phyloP scores from a whole-genome alignment of 805 yeast species.

The Zygoascus bituminiphila region DNA sequence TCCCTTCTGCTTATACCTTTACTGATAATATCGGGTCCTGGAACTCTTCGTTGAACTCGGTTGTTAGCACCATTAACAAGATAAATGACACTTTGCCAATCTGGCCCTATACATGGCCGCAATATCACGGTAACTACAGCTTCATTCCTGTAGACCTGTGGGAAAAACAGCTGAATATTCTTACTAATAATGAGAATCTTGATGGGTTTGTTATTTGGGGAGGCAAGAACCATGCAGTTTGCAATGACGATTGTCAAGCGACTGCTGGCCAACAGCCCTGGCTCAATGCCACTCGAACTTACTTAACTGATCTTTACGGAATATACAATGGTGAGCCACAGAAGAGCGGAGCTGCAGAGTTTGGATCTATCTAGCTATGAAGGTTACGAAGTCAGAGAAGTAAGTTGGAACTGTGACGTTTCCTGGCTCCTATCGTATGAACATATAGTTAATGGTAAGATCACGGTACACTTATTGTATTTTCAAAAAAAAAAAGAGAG shows the following conservation, averaged over 20 bases:
- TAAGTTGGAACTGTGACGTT: too few relatives aligned
- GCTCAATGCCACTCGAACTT: slow-evolving; percentile 6
- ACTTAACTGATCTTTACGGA: slow-evolving; percentile 5
- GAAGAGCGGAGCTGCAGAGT: background rate
- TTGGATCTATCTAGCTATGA: too few relatives aligned
- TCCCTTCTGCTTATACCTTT: slow-evolving; percentile 9
- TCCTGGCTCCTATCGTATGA: too few relatives aligned
- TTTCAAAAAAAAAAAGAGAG: too few relatives aligned
- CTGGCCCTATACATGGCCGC: slow-evolving; percentile 12
- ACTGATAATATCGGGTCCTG: slow-evolving; percentile 1
- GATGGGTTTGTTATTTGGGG: slow-evolving; percentile 10
- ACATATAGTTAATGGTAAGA: too few relatives aligned
- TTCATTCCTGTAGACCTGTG: slow-evolving; percentile 8
- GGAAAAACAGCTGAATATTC: slow-evolving; percentile 3
- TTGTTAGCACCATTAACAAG: background rate
- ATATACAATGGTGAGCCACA: background rate
- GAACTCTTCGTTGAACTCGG: slow-evolving; percentile 2
- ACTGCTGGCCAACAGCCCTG: slow-evolving; percentile 7
- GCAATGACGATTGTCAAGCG: slow-evolving; percentile 8
- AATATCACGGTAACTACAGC: slow-evolving; percentile 4
- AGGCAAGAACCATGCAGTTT: slow-evolving; percentile 9
- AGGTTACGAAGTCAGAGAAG: too few relatives aligned
- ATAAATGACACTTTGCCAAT: slow-evolving; percentile 6
- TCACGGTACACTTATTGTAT: too few relatives aligned
- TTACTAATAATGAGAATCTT: background rate